Percentiles rank a stretch among this genome's conserved stretches.
Evolutionary conservation across 257 asterid species (phyloP).

Genomic region (Lycium barbarum): DNA sequence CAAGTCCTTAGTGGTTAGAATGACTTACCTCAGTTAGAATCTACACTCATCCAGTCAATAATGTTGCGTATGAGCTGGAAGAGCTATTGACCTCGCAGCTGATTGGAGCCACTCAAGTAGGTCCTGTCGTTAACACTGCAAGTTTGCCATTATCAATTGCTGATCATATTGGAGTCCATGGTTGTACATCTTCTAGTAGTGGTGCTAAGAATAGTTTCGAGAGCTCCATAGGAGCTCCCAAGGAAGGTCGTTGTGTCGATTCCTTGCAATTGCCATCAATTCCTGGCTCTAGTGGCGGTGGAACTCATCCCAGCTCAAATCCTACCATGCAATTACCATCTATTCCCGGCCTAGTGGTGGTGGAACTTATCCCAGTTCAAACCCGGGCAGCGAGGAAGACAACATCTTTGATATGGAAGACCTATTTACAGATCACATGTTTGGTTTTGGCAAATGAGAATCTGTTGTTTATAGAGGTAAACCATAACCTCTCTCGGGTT

Average conservation of each 20-base stretch:
- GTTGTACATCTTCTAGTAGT: not conserved
- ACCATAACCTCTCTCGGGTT: not conserved
- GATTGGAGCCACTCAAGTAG: not conserved
- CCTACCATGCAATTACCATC: not conserved
- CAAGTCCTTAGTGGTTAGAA: slow-evolving; percentile 13
- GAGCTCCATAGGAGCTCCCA: not conserved
- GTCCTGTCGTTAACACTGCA: not conserved
- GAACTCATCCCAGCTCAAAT: no score
- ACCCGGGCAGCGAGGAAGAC: not conserved
- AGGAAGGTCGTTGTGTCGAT: not conserved
- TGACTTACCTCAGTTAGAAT: not conserved
- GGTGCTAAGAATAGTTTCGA: not conserved
- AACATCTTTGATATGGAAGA: not conserved
- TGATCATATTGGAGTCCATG: not conserved
- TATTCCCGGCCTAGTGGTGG: not conserved
- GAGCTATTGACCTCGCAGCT: not conserved
- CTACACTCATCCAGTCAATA: no score
- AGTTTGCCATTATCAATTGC: not conserved
- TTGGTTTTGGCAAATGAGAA: not conserved
- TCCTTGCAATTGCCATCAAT: not conserved
- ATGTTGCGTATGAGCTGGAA: not conserved
- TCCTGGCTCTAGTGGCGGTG: no score
- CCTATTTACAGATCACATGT: not conserved
- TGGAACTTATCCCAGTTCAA: not conserved
- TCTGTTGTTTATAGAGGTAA: not conserved